Evolutionary conservation across 2,329 filamentous ascomycete genomes (phyloP).

Genomic region (Hypoxylon sp.): DNA sequence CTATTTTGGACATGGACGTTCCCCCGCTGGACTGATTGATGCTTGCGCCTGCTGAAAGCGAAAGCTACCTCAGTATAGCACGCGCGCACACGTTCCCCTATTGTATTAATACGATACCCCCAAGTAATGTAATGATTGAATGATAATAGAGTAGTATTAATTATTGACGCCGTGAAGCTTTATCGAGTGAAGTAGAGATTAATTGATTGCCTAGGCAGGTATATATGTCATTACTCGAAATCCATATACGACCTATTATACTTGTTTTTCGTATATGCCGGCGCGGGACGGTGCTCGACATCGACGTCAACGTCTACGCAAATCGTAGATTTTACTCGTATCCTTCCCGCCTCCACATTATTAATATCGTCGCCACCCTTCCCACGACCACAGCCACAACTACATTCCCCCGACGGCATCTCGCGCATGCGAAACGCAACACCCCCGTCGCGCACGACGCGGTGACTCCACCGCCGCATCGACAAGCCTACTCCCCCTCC

Average conservation of each 20-base stretch:
- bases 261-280: too few species aligned
- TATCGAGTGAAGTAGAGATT: not conserved
- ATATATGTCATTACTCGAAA: conserved; percentile 8
- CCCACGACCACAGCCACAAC: too few species aligned
- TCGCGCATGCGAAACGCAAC: conserved; percentile 17
- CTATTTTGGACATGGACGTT: conserved; percentile 48
- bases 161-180: not conserved
- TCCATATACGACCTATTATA: conserved; percentile 11
- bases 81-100: too few species aligned
- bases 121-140: too few species aligned
- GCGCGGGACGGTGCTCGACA: too few species aligned
- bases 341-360: conserved; percentile 11
- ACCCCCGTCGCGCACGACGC: conserved; percentile 4
- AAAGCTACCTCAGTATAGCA: too few species aligned
- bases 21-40: too few species aligned
- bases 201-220: too few species aligned
- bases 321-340: conserved; percentile 2
- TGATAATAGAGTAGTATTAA: not conserved
- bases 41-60: too few species aligned
- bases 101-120: too few species aligned
- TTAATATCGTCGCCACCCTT: too few species aligned
- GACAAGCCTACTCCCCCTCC: too few species aligned
- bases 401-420: conserved; percentile 6
- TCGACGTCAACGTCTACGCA: conserved; percentile 13
- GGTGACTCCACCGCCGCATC: conserved; percentile 6